A percentile compares a stretch with the other conserved stretches of the same genome.
Evolutionary conservation across 192 early-diverging fungal species (phyloP).

Genomic region (Backusella mclennaniae): DNA sequence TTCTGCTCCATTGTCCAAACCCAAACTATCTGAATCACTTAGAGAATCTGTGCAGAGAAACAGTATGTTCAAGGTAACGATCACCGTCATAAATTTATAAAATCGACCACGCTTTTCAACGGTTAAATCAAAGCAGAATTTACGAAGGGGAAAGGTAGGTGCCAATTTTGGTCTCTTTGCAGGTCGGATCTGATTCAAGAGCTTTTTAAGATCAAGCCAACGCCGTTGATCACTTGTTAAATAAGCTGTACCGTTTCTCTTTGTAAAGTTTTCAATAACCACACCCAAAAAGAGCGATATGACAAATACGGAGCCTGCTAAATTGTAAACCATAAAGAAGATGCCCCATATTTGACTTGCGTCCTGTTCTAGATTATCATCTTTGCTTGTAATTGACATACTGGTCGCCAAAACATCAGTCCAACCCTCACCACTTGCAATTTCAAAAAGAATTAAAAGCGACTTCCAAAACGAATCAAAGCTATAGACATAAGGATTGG

Average conservation of each 20-base stretch:
- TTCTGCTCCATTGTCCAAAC: conserved; percentile 15
- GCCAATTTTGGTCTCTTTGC: conserved; percentile 44
- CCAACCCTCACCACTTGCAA: conserved; percentile 61
- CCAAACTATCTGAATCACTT: not conserved
- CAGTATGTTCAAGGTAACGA: conserved; percentile 48
- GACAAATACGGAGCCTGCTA: conserved; percentile 58
- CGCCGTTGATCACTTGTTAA: conserved; percentile 57
- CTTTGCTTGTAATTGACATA: conserved; percentile 42
- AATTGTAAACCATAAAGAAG: conserved; percentile 58
- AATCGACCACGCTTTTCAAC: conserved; percentile 49
- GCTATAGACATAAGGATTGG: conserved; percentile 55
- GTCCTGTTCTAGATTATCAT: conserved; percentile 36
- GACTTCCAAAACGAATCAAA: conserved; percentile 56
- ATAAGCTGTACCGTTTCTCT: conserved; percentile 55
- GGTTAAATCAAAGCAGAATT: conserved; percentile 43
- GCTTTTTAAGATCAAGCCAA: conserved; percentile 61
- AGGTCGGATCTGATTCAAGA: conserved; percentile 49
- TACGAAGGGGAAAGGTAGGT: conserved; percentile 36
- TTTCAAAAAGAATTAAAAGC: conserved; percentile 58
- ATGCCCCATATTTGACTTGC: conserved; percentile 47
- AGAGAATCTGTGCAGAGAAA: conserved; percentile 38
- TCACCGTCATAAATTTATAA: conserved; percentile 39
- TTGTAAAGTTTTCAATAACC: conserved; percentile 58
- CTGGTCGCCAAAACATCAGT: conserved; percentile 47
- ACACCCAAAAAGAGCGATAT: conserved; percentile 59